Conservation (phyloP, 2,329 filamentous ascomycete species). For the Colletotrichum lini region DNA sequence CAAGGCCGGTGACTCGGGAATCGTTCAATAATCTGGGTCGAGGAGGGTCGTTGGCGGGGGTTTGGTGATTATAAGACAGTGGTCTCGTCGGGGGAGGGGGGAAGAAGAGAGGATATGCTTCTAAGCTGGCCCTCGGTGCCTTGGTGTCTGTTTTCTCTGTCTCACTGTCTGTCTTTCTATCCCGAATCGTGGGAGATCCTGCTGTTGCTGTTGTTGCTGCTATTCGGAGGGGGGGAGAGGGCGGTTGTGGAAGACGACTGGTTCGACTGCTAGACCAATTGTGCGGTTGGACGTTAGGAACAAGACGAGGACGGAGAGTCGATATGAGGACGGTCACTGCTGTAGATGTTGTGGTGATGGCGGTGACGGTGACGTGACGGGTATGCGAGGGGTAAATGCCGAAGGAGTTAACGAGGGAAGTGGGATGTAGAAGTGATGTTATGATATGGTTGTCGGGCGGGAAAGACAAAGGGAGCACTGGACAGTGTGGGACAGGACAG, state of each 20-base stretch:
- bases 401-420: slow-evolving; percentile 30
- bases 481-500: too few species aligned
- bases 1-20: not conserved
- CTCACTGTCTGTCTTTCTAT: not conserved
- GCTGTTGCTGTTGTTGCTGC: not conserved
- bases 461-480: not conserved
- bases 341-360: too few species aligned
- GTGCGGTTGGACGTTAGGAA: not conserved
- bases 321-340: not conserved
- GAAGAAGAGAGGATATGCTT: too few species aligned
- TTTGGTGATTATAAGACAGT: slow-evolving; percentile 12
- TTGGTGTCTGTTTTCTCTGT: not conserved
- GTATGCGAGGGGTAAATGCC: slow-evolving; percentile 20
- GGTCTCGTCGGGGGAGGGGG: not conserved
- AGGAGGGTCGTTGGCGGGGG: slow-evolving; percentile 4
- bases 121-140: too few species aligned
- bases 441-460: slow-evolving; percentile 25
- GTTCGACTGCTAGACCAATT: slow-evolving; percentile 1
- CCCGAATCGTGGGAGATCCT: not conserved
- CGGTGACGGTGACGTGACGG: too few species aligned
- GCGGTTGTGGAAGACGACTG: not conserved
- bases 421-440: slow-evolving; percentile 35
- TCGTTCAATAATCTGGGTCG: slow-evolving; percentile 28
- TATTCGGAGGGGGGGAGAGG: not conserved
- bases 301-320: not conserved